Conservation (phyloP, 164 flowering plant species). For the Annona cherimola region DNA sequence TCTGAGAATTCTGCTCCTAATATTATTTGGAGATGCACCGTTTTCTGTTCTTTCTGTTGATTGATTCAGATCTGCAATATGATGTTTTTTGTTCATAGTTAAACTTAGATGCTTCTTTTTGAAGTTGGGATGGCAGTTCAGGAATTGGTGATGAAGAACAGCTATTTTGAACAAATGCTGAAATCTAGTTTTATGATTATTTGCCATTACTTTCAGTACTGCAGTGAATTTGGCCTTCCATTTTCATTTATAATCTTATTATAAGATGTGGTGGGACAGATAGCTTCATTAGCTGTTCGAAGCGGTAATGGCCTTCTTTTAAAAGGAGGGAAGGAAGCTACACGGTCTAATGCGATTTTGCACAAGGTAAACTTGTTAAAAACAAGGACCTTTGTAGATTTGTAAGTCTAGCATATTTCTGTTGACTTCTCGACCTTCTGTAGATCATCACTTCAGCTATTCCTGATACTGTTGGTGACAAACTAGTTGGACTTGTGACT, state of each 20-base stretch:
- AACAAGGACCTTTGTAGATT: background rate
- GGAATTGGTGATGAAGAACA: background rate
- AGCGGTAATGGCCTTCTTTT: slow-evolving; percentile 95
- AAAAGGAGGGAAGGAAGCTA: slow-evolving; percentile 99
- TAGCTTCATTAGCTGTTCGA: slow-evolving; percentile 90
- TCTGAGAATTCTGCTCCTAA: background rate
- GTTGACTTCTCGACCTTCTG: slow-evolving; percentile 1
- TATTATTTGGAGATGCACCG: background rate
- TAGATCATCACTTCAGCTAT: slow-evolving; percentile 82
- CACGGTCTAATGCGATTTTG: slow-evolving; percentile 72
- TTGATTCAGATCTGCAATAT: too few species aligned
- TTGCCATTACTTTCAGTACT: background rate
- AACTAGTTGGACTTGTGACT: slow-evolving; percentile 88
- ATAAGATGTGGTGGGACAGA: slow-evolving; percentile 32
- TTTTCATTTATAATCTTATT: too few species aligned
- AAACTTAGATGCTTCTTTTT: background rate
- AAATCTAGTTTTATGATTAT: too few species aligned
- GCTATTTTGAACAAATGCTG: background rate
- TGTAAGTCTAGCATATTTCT: background rate
- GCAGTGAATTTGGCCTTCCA: background rate
- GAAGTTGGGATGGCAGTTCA: background rate
- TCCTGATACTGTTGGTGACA: slow-evolving; percentile 71
- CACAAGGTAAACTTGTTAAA: slow-evolving; percentile 59
- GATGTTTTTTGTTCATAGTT: too few species aligned
- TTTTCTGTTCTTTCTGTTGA: background rate